phyloP scores from a whole-genome alignment of 768 basidiomycete genomes.

The Lactarius trivialis region DNA sequence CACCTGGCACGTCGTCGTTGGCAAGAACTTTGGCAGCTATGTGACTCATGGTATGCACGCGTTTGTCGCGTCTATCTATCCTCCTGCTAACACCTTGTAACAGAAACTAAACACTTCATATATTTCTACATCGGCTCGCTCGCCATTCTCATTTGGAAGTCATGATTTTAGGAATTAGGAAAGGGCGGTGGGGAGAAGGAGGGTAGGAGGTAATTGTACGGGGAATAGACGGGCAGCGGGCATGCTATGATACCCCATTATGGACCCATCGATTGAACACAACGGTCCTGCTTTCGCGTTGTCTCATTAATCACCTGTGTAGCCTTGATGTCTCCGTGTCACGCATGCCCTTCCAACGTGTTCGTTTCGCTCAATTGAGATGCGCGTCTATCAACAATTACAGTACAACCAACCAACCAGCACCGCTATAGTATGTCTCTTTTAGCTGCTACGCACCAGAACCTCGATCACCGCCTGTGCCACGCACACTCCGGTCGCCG shows the following conservation, averaged over 20 bases:
- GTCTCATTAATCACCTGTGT: conserved; percentile 3
- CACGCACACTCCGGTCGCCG: conserved; percentile 15
- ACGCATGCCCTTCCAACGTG: conserved; percentile 9
- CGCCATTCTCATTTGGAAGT: conserved; percentile 94
- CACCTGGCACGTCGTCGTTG: conserved; percentile 98
- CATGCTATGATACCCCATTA: conserved; percentile 5
- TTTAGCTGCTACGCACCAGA: conserved; percentile 18
- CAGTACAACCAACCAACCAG: not conserved
- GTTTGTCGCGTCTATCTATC: conserved; percentile 28
- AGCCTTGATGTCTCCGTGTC: not conserved
- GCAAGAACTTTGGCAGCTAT: conserved; percentile 98
- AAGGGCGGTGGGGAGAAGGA: not conserved
- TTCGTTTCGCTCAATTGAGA: conserved; percentile 3
- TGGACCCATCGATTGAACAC: conserved; percentile 8
- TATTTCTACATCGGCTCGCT: conserved; percentile 95
- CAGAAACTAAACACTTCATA: conserved; percentile 98
- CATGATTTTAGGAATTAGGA: conserved; percentile 36
- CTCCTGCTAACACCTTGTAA: conserved; percentile 13
- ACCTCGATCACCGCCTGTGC: conserved; percentile 23
- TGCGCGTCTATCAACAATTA: conserved; percentile 4
- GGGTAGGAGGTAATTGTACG: not conserved
- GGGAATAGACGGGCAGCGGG: conserved; percentile 10
- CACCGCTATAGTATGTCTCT: conserved; percentile 2
- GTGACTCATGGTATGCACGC: conserved; percentile 78
- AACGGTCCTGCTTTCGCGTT: conserved; percentile 3